Evolutionary conservation across 2,329 filamentous ascomycete genomes (phyloP), one percentile per base, ranked within the genome.

Genomic region (Chaetothyriales sp.): DNA sequence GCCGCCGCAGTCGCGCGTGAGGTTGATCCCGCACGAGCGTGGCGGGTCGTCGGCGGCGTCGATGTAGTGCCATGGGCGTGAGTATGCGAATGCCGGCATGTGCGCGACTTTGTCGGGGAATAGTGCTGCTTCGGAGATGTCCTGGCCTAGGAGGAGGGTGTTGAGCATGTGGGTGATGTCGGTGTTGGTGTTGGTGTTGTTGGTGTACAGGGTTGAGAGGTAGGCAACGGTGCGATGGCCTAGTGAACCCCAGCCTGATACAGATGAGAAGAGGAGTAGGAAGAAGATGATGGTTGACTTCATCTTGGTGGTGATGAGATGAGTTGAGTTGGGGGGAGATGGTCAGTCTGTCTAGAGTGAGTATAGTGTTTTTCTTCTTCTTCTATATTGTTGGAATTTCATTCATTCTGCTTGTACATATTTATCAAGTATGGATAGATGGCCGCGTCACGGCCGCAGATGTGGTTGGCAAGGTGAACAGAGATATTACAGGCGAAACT

Each of bases 221-320:
- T 73, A 75, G 18, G 73, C 76, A 5, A 78, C 69, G 2, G 76
- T 75, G 26, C 71, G 69, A 53, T 78, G 76, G 36, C 75, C 76
- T 0, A 78, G 62, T 6, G 61, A 63, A 20, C 76, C 75, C 76
- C 76, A 79, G 6, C 72, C 55, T 10, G 32, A 26, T 1, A 48
- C 45, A 0, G 19, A 36, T 10, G 46, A 47, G 12, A 52, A 20
- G 22, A 49, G 22, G 20, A 44, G 2, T 43, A 50, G 39, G 44
- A 51, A 28, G 25, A 7, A 26, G 44, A 51, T 6, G 9, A 49
- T 2, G 12, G 18, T 8, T 22, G 25, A 18, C 8, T 12, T 6
- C n/a, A 44, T 18, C 42, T 18, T 50, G 25, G 15, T 36, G 18
- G 25, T n/a, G n/a, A n/a, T n/a, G n/a, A n/a, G n/a, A 6, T 25